phyloP scores from a whole-genome alignment of 345 rosid species.

The Physaria fendleri region DNA sequence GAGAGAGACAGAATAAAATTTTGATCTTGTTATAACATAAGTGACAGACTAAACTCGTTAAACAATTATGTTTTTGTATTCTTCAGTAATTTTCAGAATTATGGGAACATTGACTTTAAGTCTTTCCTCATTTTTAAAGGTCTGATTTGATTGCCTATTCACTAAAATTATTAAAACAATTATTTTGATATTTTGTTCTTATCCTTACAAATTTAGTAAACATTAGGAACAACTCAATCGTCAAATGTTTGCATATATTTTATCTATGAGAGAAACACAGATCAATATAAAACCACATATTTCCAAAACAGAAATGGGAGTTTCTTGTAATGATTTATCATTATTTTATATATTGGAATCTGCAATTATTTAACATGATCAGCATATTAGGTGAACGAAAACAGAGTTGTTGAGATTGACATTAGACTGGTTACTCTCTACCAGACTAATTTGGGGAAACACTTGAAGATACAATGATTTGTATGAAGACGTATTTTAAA shows the following conservation, averaged over 20 bases:
- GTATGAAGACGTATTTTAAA: too few relatives aligned
- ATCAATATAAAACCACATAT: background rate
- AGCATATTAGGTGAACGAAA: conserved; percentile 3
- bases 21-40: too few relatives aligned
- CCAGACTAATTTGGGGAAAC: too few relatives aligned
- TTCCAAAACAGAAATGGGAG: background rate
- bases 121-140: too few relatives aligned
- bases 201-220: background rate
- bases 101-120: too few relatives aligned
- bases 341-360: background rate
- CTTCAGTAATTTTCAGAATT: too few relatives aligned
- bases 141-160: too few relatives aligned
- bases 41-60: too few relatives aligned
- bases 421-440: background rate
- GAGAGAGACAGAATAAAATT: too few relatives aligned
- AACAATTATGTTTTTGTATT: too few relatives aligned
- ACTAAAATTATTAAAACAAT: background rate
- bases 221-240: background rate
- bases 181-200: background rate
- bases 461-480: too few relatives aligned
- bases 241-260: background rate
- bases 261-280: background rate
- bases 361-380: background rate
- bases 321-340: background rate
- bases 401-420: background rate